These are phyloP conservation scores for Entomortierella lignicola DNA, from an alignment of 192 early-diverging fungal species.

Conservation along the genomic window DNA sequence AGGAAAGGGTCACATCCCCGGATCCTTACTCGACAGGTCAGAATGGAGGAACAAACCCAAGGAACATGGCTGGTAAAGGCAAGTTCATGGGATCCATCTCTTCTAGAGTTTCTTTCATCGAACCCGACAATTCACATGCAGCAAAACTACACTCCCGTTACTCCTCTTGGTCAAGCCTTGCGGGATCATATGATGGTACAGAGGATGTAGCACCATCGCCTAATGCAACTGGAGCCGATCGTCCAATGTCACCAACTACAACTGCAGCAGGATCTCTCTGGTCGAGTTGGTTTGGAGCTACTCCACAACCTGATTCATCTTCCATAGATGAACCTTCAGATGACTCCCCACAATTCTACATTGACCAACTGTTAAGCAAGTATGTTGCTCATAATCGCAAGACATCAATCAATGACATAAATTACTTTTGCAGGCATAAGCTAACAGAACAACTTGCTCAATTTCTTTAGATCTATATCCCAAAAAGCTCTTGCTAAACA, in stretches of 20 bases:
- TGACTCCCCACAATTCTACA: constrained; percentile 54
- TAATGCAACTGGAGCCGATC: constrained; percentile 16
- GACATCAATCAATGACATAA: too few relatives aligned
- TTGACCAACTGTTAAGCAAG: constrained; percentile 54
- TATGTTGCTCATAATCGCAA: too few relatives aligned
- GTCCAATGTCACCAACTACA: constrained; percentile 44
- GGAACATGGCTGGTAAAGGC: constrained; percentile 4
- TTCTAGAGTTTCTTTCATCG: constrained; percentile 46
- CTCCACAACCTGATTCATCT: constrained; percentile 14
- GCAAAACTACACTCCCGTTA: constrained; percentile 42
- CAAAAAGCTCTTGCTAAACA: constrained; percentile 57
- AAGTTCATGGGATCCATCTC: constrained; percentile 47
- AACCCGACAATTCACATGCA: constrained; percentile 26
- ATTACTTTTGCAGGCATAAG: too few relatives aligned
- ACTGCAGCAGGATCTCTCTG: constrained; percentile 39
- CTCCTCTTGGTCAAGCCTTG: constrained; percentile 50
- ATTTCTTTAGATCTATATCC: constrained; percentile 35
- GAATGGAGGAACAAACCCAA: constrained; percentile 1
- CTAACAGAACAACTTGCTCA: not conserved
- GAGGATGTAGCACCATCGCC: constrained; percentile 6
- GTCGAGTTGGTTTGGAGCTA: constrained; percentile 45
- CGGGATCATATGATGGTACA: constrained; percentile 31
- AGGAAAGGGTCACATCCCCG: constrained; percentile 37
- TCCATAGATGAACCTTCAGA: constrained; percentile 26
- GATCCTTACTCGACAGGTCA: constrained; percentile 27